Evolutionary conservation across 768 basidiomycete genomes (phyloP).

Genomic region (Lepiota brunneoincarnata): DNA sequence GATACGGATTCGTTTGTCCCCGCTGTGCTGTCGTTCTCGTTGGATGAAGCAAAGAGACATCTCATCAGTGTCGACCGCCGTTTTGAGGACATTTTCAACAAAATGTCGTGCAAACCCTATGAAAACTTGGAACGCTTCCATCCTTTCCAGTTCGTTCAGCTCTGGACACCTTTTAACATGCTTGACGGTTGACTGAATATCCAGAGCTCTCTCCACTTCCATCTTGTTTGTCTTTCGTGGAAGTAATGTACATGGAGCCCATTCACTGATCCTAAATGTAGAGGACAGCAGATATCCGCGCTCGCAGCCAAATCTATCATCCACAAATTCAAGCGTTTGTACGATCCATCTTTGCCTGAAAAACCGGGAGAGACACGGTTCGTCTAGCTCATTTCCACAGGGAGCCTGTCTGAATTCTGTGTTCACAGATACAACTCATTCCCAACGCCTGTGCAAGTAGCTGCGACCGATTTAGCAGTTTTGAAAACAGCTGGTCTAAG

Average conservation of each 20-base stretch:
- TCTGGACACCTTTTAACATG: not conserved
- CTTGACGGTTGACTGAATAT: not conserved
- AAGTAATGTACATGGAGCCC: not conserved
- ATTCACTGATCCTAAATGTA: slow-evolving; percentile 19
- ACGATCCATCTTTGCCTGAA: slow-evolving; percentile 72
- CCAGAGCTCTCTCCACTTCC: slow-evolving; percentile 65
- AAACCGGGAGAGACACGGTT: slow-evolving; percentile 25
- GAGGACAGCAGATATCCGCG: slow-evolving; percentile 85
- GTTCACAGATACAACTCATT: slow-evolving; percentile 35
- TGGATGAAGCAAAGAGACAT: slow-evolving; percentile 72
- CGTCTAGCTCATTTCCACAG: not conserved
- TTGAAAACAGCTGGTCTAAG: slow-evolving; percentile 78
- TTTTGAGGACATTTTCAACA: slow-evolving; percentile 66
- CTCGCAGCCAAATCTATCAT: slow-evolving; percentile 81
- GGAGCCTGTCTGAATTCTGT: not conserved
- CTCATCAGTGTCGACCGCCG: slow-evolving; percentile 65
- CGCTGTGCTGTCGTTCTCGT: slow-evolving; percentile 71
- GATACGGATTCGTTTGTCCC: slow-evolving; percentile 49
- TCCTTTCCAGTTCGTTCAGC: slow-evolving; percentile 63
- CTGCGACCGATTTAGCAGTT: slow-evolving; percentile 50
- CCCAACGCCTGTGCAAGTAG: slow-evolving; percentile 70
- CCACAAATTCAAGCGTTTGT: slow-evolving; percentile 76
- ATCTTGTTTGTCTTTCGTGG: slow-evolving; percentile 52
- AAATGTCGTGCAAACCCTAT: slow-evolving; percentile 73
- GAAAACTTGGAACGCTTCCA: slow-evolving; percentile 73